phyloP scores from a whole-genome alignment of 2,329 filamentous ascomycete genomes.

The Diaporthe citri region DNA sequence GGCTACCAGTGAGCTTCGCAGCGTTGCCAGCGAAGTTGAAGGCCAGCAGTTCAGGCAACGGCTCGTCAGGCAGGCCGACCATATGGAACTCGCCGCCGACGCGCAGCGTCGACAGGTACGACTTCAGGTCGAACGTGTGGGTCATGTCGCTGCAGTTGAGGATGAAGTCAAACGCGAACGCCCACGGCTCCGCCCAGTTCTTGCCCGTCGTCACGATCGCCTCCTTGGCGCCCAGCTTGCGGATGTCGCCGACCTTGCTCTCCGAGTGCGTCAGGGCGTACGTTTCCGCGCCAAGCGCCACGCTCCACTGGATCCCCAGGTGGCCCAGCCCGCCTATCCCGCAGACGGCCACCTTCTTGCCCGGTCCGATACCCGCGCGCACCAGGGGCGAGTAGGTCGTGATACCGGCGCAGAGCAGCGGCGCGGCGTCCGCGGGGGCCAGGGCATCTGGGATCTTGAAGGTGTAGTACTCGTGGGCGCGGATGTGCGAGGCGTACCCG shows the following conservation, averaged over 20 bases:
- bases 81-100: slow-evolving; percentile 69
- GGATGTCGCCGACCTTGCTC: slow-evolving; percentile 70
- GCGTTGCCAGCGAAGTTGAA: slow-evolving; percentile 57
- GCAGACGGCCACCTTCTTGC: slow-evolving; percentile 78
- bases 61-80: slow-evolving; percentile 67
- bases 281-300: slow-evolving; percentile 76
- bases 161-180: slow-evolving; percentile 63
- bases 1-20: slow-evolving; percentile 59
- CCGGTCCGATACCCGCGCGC: slow-evolving; percentile 75
- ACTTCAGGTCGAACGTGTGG: slow-evolving; percentile 65
- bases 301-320: slow-evolving; percentile 78
- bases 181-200: slow-evolving; percentile 68
- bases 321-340: slow-evolving; percentile 82
- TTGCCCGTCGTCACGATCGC: slow-evolving; percentile 62
- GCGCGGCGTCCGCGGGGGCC: slow-evolving; percentile 65
- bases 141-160: slow-evolving; percentile 64
- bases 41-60: slow-evolving; percentile 57
- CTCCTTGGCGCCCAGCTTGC: slow-evolving; percentile 72
- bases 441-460: slow-evolving; percentile 69
- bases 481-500: slow-evolving; percentile 66
- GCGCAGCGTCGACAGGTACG: slow-evolving; percentile 64
- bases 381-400: slow-evolving; percentile 79
- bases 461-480: slow-evolving; percentile 69
- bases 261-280: slow-evolving; percentile 73
- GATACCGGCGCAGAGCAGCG: slow-evolving; percentile 83